Evolutionary conservation across 2,329 filamentous ascomycete species (phyloP).

Genomic region (Sarocladium oryzae): DNA sequence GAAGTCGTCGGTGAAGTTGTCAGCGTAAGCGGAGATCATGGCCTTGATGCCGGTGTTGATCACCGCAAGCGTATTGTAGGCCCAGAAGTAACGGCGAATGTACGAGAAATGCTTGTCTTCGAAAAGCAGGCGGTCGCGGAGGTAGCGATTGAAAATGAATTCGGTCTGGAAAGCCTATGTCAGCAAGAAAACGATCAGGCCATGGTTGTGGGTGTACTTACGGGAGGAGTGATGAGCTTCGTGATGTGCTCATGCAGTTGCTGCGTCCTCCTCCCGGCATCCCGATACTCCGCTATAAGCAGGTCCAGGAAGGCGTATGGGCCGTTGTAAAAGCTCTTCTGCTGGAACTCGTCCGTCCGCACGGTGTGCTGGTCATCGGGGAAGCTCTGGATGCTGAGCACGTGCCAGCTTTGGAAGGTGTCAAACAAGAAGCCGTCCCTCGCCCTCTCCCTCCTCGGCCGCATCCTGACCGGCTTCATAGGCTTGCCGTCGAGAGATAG

Average conservation of each 20-base stretch:
- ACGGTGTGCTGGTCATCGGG: slow-evolving; percentile 52
- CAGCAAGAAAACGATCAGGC: not conserved
- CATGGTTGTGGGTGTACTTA: slow-evolving; percentile 18
- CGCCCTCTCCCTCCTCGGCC: slow-evolving; percentile 39
- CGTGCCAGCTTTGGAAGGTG: slow-evolving; percentile 54
- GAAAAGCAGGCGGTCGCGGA: slow-evolving; percentile 53
- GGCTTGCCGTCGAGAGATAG: slow-evolving; percentile 48
- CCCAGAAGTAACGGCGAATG: slow-evolving; percentile 57
- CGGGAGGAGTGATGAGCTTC: slow-evolving; percentile 51
- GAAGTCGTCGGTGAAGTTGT: slow-evolving; percentile 52
- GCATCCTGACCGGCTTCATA: slow-evolving; percentile 39
- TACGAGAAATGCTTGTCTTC: slow-evolving; percentile 56
- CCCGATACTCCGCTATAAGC: slow-evolving; percentile 52
- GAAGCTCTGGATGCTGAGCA: slow-evolving; percentile 52
- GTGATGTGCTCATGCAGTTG: slow-evolving; percentile 51
- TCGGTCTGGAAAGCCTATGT: slow-evolving; percentile 26
- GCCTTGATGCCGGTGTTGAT: slow-evolving; percentile 53
- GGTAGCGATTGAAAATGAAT: slow-evolving; percentile 51
- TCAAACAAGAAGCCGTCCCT: slow-evolving; percentile 49
- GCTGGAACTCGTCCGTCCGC: slow-evolving; percentile 45
- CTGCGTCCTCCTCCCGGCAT: slow-evolving; percentile 52
- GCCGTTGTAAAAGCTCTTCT: slow-evolving; percentile 52
- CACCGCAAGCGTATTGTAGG: slow-evolving; percentile 53
- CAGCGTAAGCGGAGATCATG: slow-evolving; percentile 49
- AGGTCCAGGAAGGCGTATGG: slow-evolving; percentile 55